Percentiles rank a stretch among this genome's conserved stretches.
These are phyloP conservation scores for Xylaria longipes DNA, from an alignment of 495 filamentous ascomycete genomes.

Conservation along the genomic window DNA sequence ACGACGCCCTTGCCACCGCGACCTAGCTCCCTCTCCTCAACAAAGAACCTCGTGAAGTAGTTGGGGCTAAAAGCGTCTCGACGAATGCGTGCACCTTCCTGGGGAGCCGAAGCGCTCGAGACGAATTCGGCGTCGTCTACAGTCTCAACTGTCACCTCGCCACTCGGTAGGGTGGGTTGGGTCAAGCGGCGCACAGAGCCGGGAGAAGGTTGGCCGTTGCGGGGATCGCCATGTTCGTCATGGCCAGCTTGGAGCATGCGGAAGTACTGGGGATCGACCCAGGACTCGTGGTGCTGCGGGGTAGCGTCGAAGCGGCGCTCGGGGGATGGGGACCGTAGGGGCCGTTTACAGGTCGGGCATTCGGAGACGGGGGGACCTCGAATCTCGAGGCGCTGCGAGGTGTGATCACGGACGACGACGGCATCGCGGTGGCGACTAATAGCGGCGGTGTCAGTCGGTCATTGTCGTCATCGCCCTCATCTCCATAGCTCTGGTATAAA, in stretches of 20 bases:
- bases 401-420: slow-evolving; percentile 87
- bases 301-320: slow-evolving; percentile 54
- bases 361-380: slow-evolving; percentile 68
- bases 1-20: slow-evolving; percentile 95
- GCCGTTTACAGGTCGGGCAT: slow-evolving; percentile 89
- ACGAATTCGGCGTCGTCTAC: slow-evolving; percentile 59
- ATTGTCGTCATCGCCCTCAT: neutral
- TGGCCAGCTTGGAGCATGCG: slow-evolving; percentile 76
- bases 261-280: slow-evolving; percentile 91
- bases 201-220: slow-evolving; percentile 40
- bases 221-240: slow-evolving; percentile 35
- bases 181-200: slow-evolving; percentile 58
- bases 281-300: slow-evolving; percentile 61
- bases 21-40: slow-evolving; percentile 83
- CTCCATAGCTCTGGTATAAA: neutral
- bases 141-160: slow-evolving; percentile 34
- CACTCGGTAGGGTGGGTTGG: slow-evolving; percentile 45
- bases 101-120: slow-evolving; percentile 56
- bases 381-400: slow-evolving; percentile 83
- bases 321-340: slow-evolving; percentile 63
- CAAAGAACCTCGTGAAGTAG: slow-evolving; percentile 92
- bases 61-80: slow-evolving; percentile 85
- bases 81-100: slow-evolving; percentile 71
- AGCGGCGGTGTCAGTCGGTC: slow-evolving; percentile 9
- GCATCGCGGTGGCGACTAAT: slow-evolving; percentile 86